phyloP scores from a whole-genome alignment of 1,284 basidiomycete species.

The Marasmius fiardii region DNA sequence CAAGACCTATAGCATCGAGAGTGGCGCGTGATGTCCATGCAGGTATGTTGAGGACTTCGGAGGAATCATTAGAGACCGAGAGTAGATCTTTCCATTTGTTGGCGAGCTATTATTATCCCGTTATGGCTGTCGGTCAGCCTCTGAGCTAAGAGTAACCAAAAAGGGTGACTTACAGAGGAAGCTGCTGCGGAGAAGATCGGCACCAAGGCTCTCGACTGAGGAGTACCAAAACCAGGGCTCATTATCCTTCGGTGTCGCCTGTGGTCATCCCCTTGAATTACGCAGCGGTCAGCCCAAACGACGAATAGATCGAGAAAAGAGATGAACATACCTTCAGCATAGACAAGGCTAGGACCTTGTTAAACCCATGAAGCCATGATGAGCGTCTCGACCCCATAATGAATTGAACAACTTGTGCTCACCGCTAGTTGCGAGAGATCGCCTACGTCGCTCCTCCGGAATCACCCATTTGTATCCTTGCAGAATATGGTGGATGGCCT shows the following conservation, averaged over 20 bases:
- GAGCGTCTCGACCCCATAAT: too few relatives aligned
- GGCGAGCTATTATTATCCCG: too few relatives aligned
- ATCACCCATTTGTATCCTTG: slow-evolving; percentile 16
- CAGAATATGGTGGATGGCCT: slow-evolving; percentile 17
- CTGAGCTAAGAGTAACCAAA: not conserved
- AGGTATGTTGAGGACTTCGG: slow-evolving; percentile 37
- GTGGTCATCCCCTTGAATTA: slow-evolving; percentile 14
- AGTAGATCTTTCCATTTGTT: slow-evolving; percentile 9
- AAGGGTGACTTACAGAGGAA: not conserved
- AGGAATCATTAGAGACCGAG: slow-evolving; percentile 24
- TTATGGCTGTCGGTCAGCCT: too few relatives aligned
- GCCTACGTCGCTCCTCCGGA: not conserved
- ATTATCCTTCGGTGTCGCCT: slow-evolving; percentile 18
- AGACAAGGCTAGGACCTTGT: not conserved
- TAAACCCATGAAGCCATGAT: not conserved
- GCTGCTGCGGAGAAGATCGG: slow-evolving; percentile 11
- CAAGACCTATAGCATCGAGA: slow-evolving; percentile 44
- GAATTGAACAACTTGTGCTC: not conserved
- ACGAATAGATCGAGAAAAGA: not conserved
- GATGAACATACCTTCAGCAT: slow-evolving; percentile 7
- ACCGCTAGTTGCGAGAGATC: slow-evolving; percentile 2
- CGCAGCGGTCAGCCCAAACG: not conserved
- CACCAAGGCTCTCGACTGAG: slow-evolving; percentile 15
- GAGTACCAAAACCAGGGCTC: slow-evolving; percentile 16
- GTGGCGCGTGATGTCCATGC: slow-evolving; percentile 37